Evolutionary conservation across 2,329 filamentous ascomycete genomes (phyloP), one percentile per base, ranked within the genome.

Genomic region (Aspergillus uvarum): DNA sequence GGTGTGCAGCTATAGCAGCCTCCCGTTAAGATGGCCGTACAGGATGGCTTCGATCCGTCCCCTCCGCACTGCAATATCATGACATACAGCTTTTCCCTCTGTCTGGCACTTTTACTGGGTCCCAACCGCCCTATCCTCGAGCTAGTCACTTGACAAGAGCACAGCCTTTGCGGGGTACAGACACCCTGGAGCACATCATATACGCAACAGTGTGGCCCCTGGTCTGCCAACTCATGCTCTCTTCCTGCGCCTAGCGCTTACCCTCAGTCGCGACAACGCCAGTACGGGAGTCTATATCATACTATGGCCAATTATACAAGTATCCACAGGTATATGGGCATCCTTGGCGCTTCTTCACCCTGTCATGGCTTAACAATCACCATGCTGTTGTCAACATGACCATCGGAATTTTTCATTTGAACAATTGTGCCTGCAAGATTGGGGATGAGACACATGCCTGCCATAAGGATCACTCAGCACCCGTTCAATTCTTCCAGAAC

Each of bases 191-290:
- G 38, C 38, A 42, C 38, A 42, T 42, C 38, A 42, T 42, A 42
- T 47, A 32, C 42, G 14, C 53, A 55, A 21, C 38, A 26, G 38
- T 16, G 7, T n/a, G 26, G 12, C 38, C 52, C 53, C 53, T 48
- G 38, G 53, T 55, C 53, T 47, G 53, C 53, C 53, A 55, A 55
- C 53, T 55, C 53, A 55, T 22, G 19, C 24, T 35, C 53, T 42
- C 47, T 55, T 11, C 32, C 42, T 55, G 53, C 53, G 24, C 32
- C 53, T 47, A 48, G 19, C 7, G 31, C 11, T 42, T 48, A 48
- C 47, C 38, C 42, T 48, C 53, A 42, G 31, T 55, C 42, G 42
- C 53, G 24, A 21, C 53, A 21, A 14, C 21, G 24, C 42, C 26
- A 55, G 29, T 54, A 26, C 51, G 26, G 10, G 26, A 48, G 29